Evolutionary conservation across 768 basidiomycete species (phyloP), one percentile per base, ranked within the genome.

Genomic region (Cubamyces lactineus): DNA sequence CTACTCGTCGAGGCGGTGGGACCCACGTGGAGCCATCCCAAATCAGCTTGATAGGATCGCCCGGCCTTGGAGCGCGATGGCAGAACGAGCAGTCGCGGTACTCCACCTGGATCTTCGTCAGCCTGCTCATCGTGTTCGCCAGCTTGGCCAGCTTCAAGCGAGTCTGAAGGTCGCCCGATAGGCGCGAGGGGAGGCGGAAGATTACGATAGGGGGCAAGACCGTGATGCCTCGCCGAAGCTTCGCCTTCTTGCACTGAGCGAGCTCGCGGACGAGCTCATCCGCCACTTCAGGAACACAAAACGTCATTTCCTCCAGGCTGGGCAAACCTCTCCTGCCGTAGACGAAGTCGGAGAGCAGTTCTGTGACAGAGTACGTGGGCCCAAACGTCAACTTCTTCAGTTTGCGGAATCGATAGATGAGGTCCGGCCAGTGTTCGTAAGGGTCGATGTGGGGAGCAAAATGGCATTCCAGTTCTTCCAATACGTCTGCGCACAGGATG

Each of bases 1-100:
- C 34, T 11, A 11, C 34, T 11, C 9, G 9, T 11, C 5, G 34
- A 34, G 34, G 34, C 34, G 6, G 34, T 34, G 34, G 34, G 34
- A 34, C 34, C 34, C 34, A 34, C 9, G 34, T 9, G 4, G 11
- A 34, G 5, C 9, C 34, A 34, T 34, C 34, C 34, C 34, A 34
- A 34, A 34, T 9, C 34, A 34, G 34, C 34, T 34, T 34, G 34
- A 34, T 11, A 11, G 34, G 34, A 34, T 34, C 5, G 6, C 34
- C 34, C 34, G 34, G 11, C 11, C 11, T 34, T 9, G 34, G 34
- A 34, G 9, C 11, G 34, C 28, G 43, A 8, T 56, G 54, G 19
- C 54, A 56, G n/a, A 47, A 47, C 5, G 43, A 43, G 54, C 54
- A 56, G 45, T 56, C 43, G 13, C 28, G 54, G 38, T 43, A 56